Base-by-base conservation (phyloP, 148 eudicot species). In the Suaeda aralocaspica region DNA sequence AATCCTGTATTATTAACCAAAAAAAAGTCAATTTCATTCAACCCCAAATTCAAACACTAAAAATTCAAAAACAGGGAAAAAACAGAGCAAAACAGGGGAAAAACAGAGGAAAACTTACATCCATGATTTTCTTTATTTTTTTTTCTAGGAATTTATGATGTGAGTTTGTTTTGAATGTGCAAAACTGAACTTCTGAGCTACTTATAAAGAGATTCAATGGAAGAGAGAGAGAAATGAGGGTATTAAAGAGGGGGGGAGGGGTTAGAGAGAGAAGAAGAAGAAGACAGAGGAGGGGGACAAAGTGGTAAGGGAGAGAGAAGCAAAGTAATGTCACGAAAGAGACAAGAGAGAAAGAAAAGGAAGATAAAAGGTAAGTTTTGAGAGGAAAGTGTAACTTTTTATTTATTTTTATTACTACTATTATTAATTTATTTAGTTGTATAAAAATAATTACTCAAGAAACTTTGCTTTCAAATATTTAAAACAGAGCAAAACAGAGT, bases 321-420 rank as follows among this genome's bases (percentile, higher is more conserved):
- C 18, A 78, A 72, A 78, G 74, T 65, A 53, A 66, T 74, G 51
- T 64, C 50, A 7, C 59, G 82, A 74, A 66, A 79, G 75, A 74
- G 75, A 79, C 82, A 74, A 74, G 28, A 39, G 69, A 78, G 57
- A 26, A 58, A 33, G 51, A 69, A 61, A 78, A 62, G 68, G 51
- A 50, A 58, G 50, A 25, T 29, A 73, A 69, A 68, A 73, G 69
- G 67, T 5, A 50, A 44, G 31, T 50, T 59, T 74, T 46, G 62
- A 52, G 67, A 49, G 39, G 22, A 34, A 2, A 6, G 57, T 10
- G 25, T 16, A 8, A 31, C 2, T 36, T 14, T 15, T 57, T 57
- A 3, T 72, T 64, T 44, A 28, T 53, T 51, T 41, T 64, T 72
- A 0, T 63, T 24, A 11, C 9, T 29, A 9, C 4, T 36, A 36